Evolutionary conservation across 2,329 filamentous ascomycete genomes (phyloP).

Genomic region (Sporothrix luriei): DNA sequence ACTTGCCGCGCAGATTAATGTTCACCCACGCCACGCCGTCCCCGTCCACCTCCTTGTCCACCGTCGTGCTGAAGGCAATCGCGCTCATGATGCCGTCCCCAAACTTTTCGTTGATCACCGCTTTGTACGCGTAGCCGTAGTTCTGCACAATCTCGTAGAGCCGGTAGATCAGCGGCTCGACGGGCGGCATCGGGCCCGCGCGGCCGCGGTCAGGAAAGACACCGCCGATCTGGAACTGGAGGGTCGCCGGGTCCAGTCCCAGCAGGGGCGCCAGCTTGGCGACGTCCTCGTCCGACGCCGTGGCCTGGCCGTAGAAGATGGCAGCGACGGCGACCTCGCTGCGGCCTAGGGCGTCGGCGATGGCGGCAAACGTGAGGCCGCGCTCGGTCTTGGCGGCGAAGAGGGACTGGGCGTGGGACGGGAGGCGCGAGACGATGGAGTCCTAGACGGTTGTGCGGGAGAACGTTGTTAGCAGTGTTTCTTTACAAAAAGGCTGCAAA

Average conservation of each 20-base stretch:
- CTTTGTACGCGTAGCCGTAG: conserved; percentile 95
- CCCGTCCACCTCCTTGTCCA: conserved; percentile 90
- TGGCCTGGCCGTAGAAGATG: conserved; percentile 78
- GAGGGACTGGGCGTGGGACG: conserved; percentile 69
- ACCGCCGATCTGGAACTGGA: conserved; percentile 60
- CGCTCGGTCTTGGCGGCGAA: conserved; percentile 79
- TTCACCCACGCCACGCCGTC: conserved; percentile 80
- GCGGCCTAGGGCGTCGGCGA: conserved; percentile 72
- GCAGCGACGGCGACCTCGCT: conserved; percentile 84
- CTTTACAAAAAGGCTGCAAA: too few species aligned
- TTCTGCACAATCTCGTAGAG: conserved; percentile 95
- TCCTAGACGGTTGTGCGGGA: conserved; percentile 48
- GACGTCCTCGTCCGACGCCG: conserved; percentile 55
- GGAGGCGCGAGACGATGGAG: conserved; percentile 69
- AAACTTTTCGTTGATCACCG: conserved; percentile 92
- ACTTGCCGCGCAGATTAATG: conserved; percentile 82
- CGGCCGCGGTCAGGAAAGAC: conserved; percentile 77
- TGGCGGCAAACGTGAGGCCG: conserved; percentile 75
- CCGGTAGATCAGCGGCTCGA: conserved; percentile 84
- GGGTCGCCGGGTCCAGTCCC: conserved; percentile 52
- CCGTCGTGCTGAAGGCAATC: conserved; percentile 84
- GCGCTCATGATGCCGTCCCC: conserved; percentile 96
- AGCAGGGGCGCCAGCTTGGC: conserved; percentile 62
- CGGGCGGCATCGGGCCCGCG: conserved; percentile 78
- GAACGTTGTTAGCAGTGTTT: neutral